phyloP scores from a whole-genome alignment of 371 early-diverging fungal genomes.

The Haplosporangium sp. region DNA sequence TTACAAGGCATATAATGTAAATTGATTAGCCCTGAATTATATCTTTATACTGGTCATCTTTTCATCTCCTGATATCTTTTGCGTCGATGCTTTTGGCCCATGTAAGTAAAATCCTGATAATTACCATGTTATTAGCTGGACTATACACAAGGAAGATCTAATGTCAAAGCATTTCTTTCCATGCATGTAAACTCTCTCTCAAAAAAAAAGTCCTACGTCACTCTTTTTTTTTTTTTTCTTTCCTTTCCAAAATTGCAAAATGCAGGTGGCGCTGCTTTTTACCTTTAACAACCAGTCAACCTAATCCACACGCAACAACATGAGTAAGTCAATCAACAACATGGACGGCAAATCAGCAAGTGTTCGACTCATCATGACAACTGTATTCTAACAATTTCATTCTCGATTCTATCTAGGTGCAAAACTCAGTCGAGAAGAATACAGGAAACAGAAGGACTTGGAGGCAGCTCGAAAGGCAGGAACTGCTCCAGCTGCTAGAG shows the following conservation, averaged over 20 bases:
- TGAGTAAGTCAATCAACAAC: slow-evolving; percentile 13
- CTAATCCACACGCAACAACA: slow-evolving; percentile 6
- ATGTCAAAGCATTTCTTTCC: no score
- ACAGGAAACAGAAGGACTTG: slow-evolving; percentile 85
- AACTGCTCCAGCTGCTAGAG: slow-evolving; percentile 90
- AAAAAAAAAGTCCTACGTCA: no score
- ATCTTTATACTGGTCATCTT: neutral
- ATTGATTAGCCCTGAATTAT: neutral
- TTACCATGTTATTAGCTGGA: neutral
- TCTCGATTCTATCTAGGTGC: slow-evolving; percentile 23
- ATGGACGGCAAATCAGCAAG: neutral
- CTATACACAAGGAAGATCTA: no score
- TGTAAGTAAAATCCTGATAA: neutral
- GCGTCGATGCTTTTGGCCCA: neutral
- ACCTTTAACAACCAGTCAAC: neutral
- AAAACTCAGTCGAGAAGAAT: slow-evolving; percentile 89
- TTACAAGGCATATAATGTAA: neutral
- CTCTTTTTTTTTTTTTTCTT: no score
- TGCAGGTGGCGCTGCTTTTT: neutral
- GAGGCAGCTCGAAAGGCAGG: slow-evolving; percentile 93
- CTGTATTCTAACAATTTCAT: neutral
- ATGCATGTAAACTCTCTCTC: no score
- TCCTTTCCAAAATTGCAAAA: no score
- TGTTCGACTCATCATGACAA: neutral
- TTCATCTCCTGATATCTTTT: neutral